Base-by-base conservation (phyloP, 768 basidiomycete species). In the Crucibulum laeve region DNA sequence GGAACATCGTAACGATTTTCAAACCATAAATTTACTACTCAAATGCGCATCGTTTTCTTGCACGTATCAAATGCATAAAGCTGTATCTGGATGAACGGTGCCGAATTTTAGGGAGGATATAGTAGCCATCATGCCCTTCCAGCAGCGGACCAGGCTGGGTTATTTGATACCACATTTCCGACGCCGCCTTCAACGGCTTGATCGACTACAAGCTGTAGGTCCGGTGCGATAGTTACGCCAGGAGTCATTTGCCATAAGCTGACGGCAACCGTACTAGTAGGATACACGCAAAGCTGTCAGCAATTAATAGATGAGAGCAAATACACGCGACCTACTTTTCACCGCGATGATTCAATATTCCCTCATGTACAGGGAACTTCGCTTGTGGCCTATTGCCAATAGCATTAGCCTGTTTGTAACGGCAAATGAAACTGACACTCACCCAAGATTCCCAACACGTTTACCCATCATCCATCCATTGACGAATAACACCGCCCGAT, bases 381-480 rank as follows among this genome's bases (percentile, higher is more conserved):
- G 74, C 65, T 59, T 91, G 88, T n/a, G 89, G 88, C 11, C 85
- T 32, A 32, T 87, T 15, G 24, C 25, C 23, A 25, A 25, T 25
- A 46, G 28, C 41, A 23, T 46, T 26, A 50, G 34, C 7, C 5
- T 15, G 41, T 36, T 22, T 21, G 23, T 32, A 36, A 41, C 17
- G 25, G 11, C 4, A 3, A 13, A 38, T 11, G 41, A 23, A 25
- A 11, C 11, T 11, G 15, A 7, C 11, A 58, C 73, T 44, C 48
- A 79, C 86, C 84, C 84, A 1, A 86, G 72, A 53, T 85, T 83
- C 13, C 65, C 80, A 15, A 84, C 72, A 15, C 81, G 61, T 63
- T 90, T 91, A 7, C 89, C 90, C 78, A 87, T 87, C 78, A 84
- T 84, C 90, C 90, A 91, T 10, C 89, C 90, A 52, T 92, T 91